Evolutionary conservation across 2,329 filamentous ascomycete species (phyloP), one percentile per base, ranked within the genome.

Genomic region (Pezizomycotina sp.): DNA sequence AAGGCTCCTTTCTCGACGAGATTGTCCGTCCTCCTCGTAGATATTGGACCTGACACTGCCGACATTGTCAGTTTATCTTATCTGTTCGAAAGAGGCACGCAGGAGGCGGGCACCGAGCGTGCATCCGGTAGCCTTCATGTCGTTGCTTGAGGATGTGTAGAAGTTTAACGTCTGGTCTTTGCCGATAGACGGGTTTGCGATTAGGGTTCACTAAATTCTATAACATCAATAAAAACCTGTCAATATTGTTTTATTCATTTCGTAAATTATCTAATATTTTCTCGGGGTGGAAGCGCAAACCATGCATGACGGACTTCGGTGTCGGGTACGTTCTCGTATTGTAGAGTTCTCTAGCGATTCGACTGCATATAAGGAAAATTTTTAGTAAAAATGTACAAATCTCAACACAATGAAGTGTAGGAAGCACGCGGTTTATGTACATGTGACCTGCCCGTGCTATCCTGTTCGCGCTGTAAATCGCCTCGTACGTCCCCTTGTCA

Each of bases 121-220:
- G 89, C 54, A 98, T 91, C 43, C 89, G 77, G 66, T 73, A 93
- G 24, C 89, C 89, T 55, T 95, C 86, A 58, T 93, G 86, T 29
- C 89, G 73, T 63, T 89, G 79, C 62, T 92, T 93, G 37, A 98
- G 74, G 51, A 98, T 92, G 60, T 98, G 89, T 30, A 98, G 67
- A 98, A 98, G 10, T 83, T 84, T 24, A 98, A 72, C 44, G 76
- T 77, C 31, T 89, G 86, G 58, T 98, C 86, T 62, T 95, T 95
- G 58, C 83, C 86, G 57, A 98, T 89, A 31, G 74, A 73, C 18
- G 74, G 65, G 15, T 69, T 67, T 36, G 81, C 82, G 18, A n/a
- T 79, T 84, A 4, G 86, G 89, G 62, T 98, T 98, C 52, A 95
- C 79, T 12, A 98, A 70, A 60, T 95, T 98, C 86, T 89, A 95